Evolutionary conservation across 1,284 basidiomycete genomes (phyloP).

Genomic region (Serendipita sp.): DNA sequence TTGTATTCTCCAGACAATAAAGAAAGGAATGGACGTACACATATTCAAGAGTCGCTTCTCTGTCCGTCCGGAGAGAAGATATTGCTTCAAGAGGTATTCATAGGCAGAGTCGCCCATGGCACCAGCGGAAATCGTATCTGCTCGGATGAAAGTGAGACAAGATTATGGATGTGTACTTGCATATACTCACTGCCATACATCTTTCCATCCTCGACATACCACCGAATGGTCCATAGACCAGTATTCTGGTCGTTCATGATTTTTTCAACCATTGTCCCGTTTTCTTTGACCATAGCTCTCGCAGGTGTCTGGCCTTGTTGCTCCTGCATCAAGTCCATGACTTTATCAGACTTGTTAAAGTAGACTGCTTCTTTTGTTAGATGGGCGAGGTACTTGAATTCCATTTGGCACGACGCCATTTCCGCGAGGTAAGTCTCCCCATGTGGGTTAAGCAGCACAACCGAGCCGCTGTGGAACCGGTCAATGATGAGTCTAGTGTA

Average conservation of each 20-base stretch:
- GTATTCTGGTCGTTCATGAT: background rate
- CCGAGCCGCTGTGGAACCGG: conserved; percentile 15
- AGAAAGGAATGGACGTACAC: conserved; percentile 12
- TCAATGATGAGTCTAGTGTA: conserved; percentile 21
- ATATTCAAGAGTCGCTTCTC: conserved; percentile 15
- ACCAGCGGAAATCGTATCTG: background rate
- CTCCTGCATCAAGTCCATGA: background rate
- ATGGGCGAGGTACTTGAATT: conserved; percentile 51
- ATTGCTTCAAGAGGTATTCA: conserved; percentile 18
- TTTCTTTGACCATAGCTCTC: background rate
- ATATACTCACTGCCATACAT: background rate
- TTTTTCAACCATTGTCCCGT: background rate
- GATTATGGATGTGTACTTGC: background rate
- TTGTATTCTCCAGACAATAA: background rate
- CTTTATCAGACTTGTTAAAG: conserved; percentile 16
- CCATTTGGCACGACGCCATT: conserved; percentile 41
- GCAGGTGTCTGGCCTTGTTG: background rate
- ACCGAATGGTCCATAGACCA: background rate
- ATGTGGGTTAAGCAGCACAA: conserved; percentile 22
- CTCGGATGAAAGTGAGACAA: background rate
- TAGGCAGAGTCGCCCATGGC: conserved; percentile 10
- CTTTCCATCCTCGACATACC: background rate
- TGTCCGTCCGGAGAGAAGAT: conserved; percentile 15
- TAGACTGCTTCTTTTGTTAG: conserved; percentile 39
- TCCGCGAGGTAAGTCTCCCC: conserved; percentile 27